phyloP scores from a whole-genome alignment of 169 alveolate species.

The Cryptosporidium felis region DNA sequence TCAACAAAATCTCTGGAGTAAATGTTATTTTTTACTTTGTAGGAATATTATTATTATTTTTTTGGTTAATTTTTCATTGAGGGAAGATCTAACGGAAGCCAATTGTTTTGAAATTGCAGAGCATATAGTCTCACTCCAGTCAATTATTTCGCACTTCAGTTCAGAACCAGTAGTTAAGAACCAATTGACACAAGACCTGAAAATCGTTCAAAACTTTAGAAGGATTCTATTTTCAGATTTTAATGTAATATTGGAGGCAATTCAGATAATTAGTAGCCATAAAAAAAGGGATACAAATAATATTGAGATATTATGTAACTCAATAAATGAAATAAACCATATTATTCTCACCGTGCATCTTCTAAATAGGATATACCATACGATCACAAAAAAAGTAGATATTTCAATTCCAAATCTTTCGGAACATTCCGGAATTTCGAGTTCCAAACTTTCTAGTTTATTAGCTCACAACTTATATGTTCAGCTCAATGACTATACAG shows the following conservation, averaged over 20 bases:
- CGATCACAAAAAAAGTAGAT: neutral
- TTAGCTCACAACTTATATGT: neutral
- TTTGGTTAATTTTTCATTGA: slow-evolving; percentile 20
- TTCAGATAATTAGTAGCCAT: neutral
- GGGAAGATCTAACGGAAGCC: neutral
- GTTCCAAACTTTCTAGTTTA: neutral
- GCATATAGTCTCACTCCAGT: slow-evolving; percentile 25
- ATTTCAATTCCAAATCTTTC: neutral
- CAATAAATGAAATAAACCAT: neutral
- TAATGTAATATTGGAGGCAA: slow-evolving; percentile 15
- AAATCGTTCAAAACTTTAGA: slow-evolving; percentile 58
- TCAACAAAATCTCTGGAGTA: slow-evolving; percentile 13
- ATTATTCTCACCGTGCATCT: neutral
- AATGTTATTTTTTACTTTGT: slow-evolving; percentile 18
- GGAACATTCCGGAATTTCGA: neutral
- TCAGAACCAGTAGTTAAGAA: neutral
- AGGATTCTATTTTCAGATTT: slow-evolving; percentile 60
- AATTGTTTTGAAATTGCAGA: slow-evolving; percentile 51
- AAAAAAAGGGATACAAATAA: neutral
- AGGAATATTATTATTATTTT: slow-evolving; percentile 31
- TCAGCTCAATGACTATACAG: neutral
- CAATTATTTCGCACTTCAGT: slow-evolving; percentile 26
- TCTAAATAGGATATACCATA: slow-evolving; percentile 16
- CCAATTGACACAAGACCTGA: neutral
- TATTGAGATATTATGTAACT: neutral